Evolutionary conservation across 169 alveolate species (phyloP).

Genomic region (Eimeria necatrix): DNA sequence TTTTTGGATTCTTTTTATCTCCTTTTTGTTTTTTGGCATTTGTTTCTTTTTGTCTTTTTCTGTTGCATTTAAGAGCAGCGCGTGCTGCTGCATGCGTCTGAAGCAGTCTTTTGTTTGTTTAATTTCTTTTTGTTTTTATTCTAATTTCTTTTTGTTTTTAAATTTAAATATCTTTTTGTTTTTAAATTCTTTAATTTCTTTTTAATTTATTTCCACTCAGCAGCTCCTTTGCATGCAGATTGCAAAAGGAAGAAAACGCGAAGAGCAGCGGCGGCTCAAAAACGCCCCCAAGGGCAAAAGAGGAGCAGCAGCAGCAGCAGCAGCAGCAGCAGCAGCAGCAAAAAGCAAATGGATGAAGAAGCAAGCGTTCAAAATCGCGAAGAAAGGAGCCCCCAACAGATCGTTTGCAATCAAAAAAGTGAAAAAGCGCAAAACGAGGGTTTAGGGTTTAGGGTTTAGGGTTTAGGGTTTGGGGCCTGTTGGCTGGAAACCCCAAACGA

Average conservation of each 20-base stretch:
- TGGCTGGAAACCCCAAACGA: no score
- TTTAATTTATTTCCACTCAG: neutral
- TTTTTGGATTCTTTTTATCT: no score
- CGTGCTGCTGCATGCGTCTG: no score
- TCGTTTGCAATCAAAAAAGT: neutral
- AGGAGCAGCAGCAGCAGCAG: neutral
- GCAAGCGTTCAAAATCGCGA: constrained; percentile 43
- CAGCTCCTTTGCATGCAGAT: constrained; percentile 12
- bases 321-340: constrained; percentile 38
- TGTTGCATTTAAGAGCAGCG: no score
- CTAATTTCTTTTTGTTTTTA: no score
- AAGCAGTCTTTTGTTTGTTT: no score
- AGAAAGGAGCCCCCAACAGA: constrained; percentile 47
- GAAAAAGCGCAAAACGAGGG: neutral
- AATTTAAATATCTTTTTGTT: neutral
- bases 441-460: no score
- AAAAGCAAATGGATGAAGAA: constrained; percentile 65
- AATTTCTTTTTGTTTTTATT: no score
- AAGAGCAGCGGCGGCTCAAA: constrained; percentile 42
- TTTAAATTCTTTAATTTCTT: neutral
- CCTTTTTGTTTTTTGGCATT: no score
- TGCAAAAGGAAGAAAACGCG: constrained; percentile 38
- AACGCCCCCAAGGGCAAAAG: constrained; percentile 11
- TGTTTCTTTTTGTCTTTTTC: no score
- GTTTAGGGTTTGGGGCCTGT: no score